Evolutionary conservation across 139 green algal species (phyloP), one percentile per base, ranked within the genome.

Genomic region (Mesostigma viride): DNA sequence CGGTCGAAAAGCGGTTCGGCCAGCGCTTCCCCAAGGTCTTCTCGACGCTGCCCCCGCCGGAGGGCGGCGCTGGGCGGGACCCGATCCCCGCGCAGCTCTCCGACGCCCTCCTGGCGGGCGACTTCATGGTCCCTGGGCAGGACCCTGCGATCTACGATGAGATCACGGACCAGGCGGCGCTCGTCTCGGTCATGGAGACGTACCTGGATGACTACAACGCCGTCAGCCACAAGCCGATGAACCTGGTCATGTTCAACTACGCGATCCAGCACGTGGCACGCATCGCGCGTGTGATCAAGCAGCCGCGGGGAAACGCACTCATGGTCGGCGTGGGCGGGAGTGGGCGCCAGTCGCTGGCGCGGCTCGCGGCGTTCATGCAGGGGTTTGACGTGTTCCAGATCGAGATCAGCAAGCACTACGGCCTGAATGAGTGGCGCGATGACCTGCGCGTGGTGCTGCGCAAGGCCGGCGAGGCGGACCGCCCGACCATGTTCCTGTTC

Each of bases 181-280:
- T 87, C 57, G 31, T 79, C 27, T 56, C 62, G 5, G 79, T 87
- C 33, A 68, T 85, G 4, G 71, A 63, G 1, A 81, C 85, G 36
- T 86, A 87, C 71, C 74, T 91, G 35, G 32, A 72, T 17, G 85
- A 91, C 65, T 82, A 79, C 76, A 91, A 91, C 64, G 82, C 83
- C 56, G 82, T 69, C 32, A 77, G 45, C 69, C 88, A 88, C 79
- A 87, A 85, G 72, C 85, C 85, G 17, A 88, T 89, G 79, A 64
- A 83, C 58, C 70, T 90, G 30, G 79, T 87, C 47, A 74, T 90
- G 35, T 90, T 90, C 76, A 68, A 80, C 40, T 90, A 85, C 72
- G 85, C 85, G 8, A 53, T 90, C 45, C 81, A 90, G 75, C 85
- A 90, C 64, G 71, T 90, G 26, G 60, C 72, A 0, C 81, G 85